Evolutionary conservation across 768 basidiomycete genomes (phyloP).

Genomic region (Chalciporus chontae): DNA sequence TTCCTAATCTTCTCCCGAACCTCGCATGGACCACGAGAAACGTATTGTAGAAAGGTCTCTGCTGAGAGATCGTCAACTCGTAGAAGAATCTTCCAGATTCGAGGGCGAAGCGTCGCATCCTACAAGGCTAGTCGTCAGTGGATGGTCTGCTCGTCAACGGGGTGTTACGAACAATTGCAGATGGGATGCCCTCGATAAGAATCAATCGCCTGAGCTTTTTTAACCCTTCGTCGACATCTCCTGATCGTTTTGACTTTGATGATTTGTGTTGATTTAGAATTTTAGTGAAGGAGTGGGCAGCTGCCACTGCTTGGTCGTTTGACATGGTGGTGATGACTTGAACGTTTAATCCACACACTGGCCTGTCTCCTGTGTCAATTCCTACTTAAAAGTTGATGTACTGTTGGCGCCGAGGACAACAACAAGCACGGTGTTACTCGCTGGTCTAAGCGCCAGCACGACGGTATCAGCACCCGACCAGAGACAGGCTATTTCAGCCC

Average conservation of each 20-base stretch:
- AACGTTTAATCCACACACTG: conserved; percentile 5
- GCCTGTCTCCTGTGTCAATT: not conserved
- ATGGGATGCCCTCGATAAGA: conserved; percentile 88
- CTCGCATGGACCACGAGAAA: conserved; percentile 79
- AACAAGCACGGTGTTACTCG: no score
- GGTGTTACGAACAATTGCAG: conserved; percentile 54
- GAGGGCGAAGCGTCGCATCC: conserved; percentile 83
- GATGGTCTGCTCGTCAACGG: not conserved
- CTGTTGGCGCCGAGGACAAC: not conserved
- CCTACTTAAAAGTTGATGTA: not conserved
- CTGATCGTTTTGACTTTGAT: conserved; percentile 59
- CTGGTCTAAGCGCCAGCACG: not conserved
- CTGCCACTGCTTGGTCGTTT: conserved; percentile 22
- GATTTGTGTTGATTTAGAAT: conserved; percentile 69
- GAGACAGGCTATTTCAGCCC: conserved; percentile 14
- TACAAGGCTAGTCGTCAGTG: conserved; percentile 25
- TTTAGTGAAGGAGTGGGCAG: conserved; percentile 76
- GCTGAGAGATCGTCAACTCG: conserved; percentile 77
- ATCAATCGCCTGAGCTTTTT: conserved; percentile 86
- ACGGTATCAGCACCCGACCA: conserved; percentile 11
- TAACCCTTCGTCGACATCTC: conserved; percentile 75
- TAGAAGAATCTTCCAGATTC: conserved; percentile 93
- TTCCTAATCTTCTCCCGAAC: conserved; percentile 92
- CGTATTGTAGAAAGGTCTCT: conserved; percentile 72
- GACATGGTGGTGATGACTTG: conserved; percentile 20